phyloP scores from a whole-genome alignment of 495 filamentous ascomycete genomes.

The Trichocladium uniseriatum region DNA sequence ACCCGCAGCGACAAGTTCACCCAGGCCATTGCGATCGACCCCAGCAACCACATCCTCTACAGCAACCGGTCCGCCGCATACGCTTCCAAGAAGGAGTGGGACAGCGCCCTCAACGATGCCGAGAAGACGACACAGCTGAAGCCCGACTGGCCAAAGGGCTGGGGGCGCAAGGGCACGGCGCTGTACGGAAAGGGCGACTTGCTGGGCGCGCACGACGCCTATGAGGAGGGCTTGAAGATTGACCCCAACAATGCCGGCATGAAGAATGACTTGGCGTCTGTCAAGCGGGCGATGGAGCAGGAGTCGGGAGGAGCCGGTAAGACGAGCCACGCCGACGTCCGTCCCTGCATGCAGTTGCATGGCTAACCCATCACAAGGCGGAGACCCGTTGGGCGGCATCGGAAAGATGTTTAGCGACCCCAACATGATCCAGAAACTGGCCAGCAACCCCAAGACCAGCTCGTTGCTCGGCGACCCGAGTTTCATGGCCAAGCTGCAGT shows the following conservation, averaged over 20 bases:
- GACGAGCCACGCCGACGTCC: not conserved
- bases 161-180: constrained; percentile 84
- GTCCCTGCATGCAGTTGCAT: not conserved
- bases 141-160: constrained; percentile 96
- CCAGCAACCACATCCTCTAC: constrained; percentile 89
- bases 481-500: constrained; percentile 86
- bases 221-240: constrained; percentile 81
- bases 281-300: constrained; percentile 84
- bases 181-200: constrained; percentile 80
- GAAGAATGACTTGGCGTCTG: constrained; percentile 73
- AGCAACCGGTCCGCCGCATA: constrained; percentile 97
- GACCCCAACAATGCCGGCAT: constrained; percentile 89
- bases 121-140: constrained; percentile 88
- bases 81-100: constrained; percentile 78
- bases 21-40: constrained; percentile 81
- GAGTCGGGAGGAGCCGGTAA: constrained; percentile 56
- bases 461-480: constrained; percentile 68
- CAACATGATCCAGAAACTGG: constrained; percentile 77
- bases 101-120: constrained; percentile 78
- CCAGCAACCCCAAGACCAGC: constrained; percentile 87
- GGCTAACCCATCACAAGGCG: constrained; percentile 17
- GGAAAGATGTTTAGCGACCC: constrained; percentile 92
- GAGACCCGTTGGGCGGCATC: constrained; percentile 67
- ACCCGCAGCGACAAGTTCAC: constrained; percentile 74
- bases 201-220: constrained; percentile 75